Percentiles rank a stretch among this genome's conserved stretches.
phyloP scores from a whole-genome alignment of 2,329 filamentous ascomycete species.

The Colletotrichum liriopes region DNA sequence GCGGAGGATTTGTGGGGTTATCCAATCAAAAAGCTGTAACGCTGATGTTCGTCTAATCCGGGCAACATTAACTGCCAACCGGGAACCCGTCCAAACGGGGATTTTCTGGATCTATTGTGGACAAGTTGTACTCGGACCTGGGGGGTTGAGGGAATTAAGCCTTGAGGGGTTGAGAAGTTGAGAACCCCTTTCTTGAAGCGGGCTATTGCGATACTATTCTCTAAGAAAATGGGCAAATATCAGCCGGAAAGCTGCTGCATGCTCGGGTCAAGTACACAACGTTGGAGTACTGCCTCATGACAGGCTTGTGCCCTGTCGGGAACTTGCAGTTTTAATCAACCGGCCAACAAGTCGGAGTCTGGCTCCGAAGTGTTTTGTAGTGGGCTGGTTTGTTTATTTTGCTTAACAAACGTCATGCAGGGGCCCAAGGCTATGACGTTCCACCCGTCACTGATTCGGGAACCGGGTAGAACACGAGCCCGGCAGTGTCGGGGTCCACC shows the following conservation, averaged over 20 bases:
- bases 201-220: too few species aligned
- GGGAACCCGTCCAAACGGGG: neutral
- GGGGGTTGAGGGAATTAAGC: neutral
- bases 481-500: constrained; percentile 11
- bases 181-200: neutral
- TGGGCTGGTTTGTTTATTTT: neutral
- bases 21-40: neutral
- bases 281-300: neutral
- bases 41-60: constrained; percentile 5
- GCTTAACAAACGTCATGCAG: neutral
- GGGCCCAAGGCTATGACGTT: constrained; percentile 10
- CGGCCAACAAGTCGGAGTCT: neutral
- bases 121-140: neutral
- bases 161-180: neutral
- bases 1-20: neutral
- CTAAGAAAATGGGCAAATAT: too few species aligned
- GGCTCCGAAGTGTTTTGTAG: too few species aligned
- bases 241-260: neutral
- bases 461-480: constrained; percentile 28
- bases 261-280: too few species aligned
- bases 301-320: neutral
- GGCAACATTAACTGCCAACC: too few species aligned
- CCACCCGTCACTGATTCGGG: neutral
- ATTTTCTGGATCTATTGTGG: neutral
- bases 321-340: neutral